Evolutionary conservation across 768 basidiomycete species (phyloP), one percentile per base, ranked within the genome.

Genomic region (Leccinum pellstonianum): DNA sequence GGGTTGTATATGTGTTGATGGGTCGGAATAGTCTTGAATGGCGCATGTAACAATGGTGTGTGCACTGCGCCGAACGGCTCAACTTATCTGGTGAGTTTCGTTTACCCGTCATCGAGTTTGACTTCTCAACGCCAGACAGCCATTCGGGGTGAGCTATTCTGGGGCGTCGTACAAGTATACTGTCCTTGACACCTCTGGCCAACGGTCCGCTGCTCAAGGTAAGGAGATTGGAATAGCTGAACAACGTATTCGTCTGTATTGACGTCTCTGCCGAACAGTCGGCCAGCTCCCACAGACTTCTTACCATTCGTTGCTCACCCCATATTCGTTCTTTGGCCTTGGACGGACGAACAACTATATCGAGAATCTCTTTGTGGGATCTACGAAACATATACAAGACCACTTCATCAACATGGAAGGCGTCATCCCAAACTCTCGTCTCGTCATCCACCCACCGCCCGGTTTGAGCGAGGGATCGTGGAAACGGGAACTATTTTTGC

Each of bases 301-400:
- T 0, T 98, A 98, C 73, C 91, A 96, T 56, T 81, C 95, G 14
- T 82, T 98, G 10, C 84, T 88, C 56, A 88, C 93, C 1, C 97
- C 97, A 1, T 98, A 98, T 69, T 85, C 94, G 2, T 97, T 95
- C 81, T 92, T 98, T 69, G 96, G 97, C 1, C 86, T 99, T 8
- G 97, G 96, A 0, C 86, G 97, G 46, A 98, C 95, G 15, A 99
- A 99, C 75, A 99, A 99, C 73, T 99, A 99, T 76, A 95, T 99
- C 68, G 97, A 99, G 80, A 98, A 98, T 73, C 82, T 99, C 2
- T 97, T 97, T 71, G 91, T 98, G 19, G 97, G 97, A 15, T 88
- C 93, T 4, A 96, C 95, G 6, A 81, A 91, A 31, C 87, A 92
- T 60, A 72, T 80, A 0, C 70, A 78, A 37, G 70, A 86, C 35